These are phyloP conservation scores for Termitomyces eurrhizus DNA, from an alignment of 768 basidiomycete species.

Conservation along the genomic window DNA sequence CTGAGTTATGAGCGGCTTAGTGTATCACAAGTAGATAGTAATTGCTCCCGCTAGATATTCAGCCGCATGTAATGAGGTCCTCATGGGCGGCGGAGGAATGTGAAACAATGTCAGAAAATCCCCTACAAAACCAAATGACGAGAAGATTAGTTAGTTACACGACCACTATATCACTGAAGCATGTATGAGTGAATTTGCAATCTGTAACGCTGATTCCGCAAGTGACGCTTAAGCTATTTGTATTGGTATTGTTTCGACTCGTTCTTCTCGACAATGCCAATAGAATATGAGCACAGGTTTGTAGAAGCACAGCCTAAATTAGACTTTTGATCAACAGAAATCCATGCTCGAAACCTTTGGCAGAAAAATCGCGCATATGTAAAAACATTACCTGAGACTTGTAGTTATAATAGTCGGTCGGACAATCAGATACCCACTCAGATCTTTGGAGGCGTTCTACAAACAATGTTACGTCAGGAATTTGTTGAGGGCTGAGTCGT, in stretches of 20 bases:
- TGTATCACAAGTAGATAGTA: neutral
- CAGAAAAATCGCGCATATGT: neutral
- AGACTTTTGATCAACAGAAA: neutral
- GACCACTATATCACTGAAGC: neutral
- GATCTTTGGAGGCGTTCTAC: neutral
- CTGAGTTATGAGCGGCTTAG: neutral
- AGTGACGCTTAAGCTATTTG: neutral
- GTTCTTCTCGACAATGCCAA: neutral
- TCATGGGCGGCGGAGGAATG: too few species aligned
- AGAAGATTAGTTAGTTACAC: neutral
- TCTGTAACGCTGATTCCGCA: neutral
- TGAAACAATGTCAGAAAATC: neutral
- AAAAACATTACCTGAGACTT: neutral
- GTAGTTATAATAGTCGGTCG: neutral
- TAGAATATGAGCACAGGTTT: neutral
- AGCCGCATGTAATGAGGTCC: neutral
- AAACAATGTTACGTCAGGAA: too few species aligned
- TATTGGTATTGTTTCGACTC: neutral
- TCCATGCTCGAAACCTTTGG: neutral
- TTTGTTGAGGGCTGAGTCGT: neutral
- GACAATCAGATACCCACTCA: neutral
- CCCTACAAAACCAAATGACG: slow-evolving; percentile 4
- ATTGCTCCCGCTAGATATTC: neutral
- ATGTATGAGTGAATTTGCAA: neutral
- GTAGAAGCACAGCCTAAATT: neutral